Evolutionary conservation across 306 rosid genomes (phyloP).

Genomic region (Prunus armeniaca): DNA sequence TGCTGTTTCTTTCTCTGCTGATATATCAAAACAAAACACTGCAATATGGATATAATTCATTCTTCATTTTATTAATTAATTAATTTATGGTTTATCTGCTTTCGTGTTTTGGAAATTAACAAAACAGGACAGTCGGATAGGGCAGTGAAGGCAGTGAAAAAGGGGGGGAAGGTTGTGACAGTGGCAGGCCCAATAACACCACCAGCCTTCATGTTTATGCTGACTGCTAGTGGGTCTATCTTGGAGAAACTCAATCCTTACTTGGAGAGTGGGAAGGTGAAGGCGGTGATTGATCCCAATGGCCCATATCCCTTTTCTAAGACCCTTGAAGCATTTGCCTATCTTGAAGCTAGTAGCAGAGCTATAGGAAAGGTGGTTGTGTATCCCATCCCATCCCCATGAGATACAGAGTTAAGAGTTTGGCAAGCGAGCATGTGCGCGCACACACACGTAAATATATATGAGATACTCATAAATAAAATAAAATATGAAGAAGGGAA

Average conservation of each 20-base stretch:
- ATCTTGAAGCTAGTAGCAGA: conserved; percentile 41
- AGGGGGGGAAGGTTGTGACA: conserved; percentile 61
- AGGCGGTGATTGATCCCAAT: conserved; percentile 62
- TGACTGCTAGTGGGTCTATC: conserved; percentile 41
- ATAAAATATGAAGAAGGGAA: no score
- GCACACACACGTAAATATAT: no score
- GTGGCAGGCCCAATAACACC: conserved; percentile 38
- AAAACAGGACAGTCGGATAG: conserved; percentile 39
- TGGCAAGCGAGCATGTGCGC: no score
- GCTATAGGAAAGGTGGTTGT: conserved; percentile 62
- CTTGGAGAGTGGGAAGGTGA: conserved; percentile 68
- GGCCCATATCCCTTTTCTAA: conserved; percentile 58
- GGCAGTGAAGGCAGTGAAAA: conserved; percentile 54
- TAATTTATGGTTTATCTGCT: background rate
- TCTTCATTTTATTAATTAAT: no score
- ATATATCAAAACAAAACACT: no score
- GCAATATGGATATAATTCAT: no score
- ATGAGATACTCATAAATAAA: no score
- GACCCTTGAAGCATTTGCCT: conserved; percentile 48
- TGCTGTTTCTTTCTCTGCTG: background rate
- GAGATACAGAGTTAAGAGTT: no score
- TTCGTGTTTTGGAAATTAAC: background rate
- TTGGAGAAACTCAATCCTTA: conserved; percentile 57
- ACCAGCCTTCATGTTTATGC: conserved; percentile 24
- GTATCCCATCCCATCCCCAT: conserved; percentile 46